phyloP scores from a whole-genome alignment of 306 rosid species.

The Inga leiocalycina region DNA sequence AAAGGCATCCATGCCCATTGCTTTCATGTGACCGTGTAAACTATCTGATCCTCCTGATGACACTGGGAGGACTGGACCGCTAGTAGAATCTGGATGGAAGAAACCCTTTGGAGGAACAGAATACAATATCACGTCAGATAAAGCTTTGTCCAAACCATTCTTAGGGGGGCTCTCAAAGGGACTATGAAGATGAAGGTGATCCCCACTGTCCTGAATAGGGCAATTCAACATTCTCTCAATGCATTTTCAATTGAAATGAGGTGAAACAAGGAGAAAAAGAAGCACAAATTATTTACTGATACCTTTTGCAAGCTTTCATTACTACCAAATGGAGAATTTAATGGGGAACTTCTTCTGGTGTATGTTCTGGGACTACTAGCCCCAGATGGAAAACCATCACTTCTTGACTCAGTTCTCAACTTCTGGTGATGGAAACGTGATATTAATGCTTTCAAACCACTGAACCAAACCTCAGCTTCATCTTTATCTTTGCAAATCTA shows the following conservation, averaged over 20 bases:
- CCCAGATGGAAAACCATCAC: slow-evolving; percentile 74
- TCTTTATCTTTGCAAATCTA: slow-evolving; percentile 88
- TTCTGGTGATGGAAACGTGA: slow-evolving; percentile 61
- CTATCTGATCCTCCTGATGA: slow-evolving; percentile 82
- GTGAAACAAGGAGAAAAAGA: not conserved
- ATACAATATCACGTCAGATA: slow-evolving; percentile 61
- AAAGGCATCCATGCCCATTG: slow-evolving; percentile 67
- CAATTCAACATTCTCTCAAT: slow-evolving; percentile 24
- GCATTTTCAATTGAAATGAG: slow-evolving; percentile 15
- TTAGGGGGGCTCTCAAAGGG: slow-evolving; percentile 79
- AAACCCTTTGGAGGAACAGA: slow-evolving; percentile 69
- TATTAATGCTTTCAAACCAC: slow-evolving; percentile 74
- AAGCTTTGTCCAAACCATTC: slow-evolving; percentile 64
- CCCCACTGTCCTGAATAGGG: slow-evolving; percentile 61
- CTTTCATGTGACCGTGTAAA: slow-evolving; percentile 67
- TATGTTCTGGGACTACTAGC: slow-evolving; percentile 74
- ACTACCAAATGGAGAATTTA: slow-evolving; percentile 70
- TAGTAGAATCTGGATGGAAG: slow-evolving; percentile 72
- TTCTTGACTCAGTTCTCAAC: slow-evolving; percentile 79
- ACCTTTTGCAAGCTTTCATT: slow-evolving; percentile 77
- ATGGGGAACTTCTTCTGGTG: slow-evolving; percentile 74
- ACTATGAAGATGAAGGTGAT: slow-evolving; percentile 64
- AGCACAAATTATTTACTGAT: slow-evolving; percentile 16
- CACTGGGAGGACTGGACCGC: slow-evolving; percentile 67
- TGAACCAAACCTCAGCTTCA: slow-evolving; percentile 83